Evolutionary conservation across 176 grass and related monocot genomes (phyloP).

Genomic region (Luzula sylvatica): DNA sequence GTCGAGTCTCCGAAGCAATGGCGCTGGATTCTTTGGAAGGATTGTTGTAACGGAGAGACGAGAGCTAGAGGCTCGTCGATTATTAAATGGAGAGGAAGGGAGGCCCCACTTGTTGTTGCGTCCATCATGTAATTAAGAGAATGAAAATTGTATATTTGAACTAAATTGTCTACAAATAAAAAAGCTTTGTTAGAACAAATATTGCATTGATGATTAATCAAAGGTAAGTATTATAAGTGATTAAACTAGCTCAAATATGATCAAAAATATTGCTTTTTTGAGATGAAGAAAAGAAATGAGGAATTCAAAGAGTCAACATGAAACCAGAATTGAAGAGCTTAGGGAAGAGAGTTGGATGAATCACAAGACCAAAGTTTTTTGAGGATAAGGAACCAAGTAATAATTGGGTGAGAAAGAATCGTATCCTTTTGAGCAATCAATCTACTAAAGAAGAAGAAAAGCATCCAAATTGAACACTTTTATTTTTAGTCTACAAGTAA

Average conservation of each 20-base stretch:
- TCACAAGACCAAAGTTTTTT: not conserved
- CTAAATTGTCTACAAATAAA: constrained; percentile 19
- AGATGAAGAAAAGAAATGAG: too few species aligned
- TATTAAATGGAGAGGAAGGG: constrained; percentile 48
- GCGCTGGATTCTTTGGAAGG: constrained; percentile 48
- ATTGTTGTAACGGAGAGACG: constrained; percentile 58
- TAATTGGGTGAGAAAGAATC: not conserved
- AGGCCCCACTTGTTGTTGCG: constrained; percentile 54
- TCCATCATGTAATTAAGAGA: constrained; percentile 39
- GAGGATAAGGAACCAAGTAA: not conserved
- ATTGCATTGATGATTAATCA: not conserved
- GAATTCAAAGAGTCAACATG: not conserved
- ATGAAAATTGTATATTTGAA: not conserved
- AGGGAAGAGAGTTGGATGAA: not conserved
- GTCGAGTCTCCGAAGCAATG: constrained; percentile 53
- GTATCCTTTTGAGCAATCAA: not conserved
- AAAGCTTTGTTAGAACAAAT: not conserved
- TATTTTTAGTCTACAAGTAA: not conserved
- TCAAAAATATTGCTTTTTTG: too few species aligned
- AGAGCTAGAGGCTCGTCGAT: constrained; percentile 59
- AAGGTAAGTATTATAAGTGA: too few species aligned
- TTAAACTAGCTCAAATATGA: too few species aligned
- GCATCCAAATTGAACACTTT: constrained; percentile 9
- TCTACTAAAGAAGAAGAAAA: not conserved
- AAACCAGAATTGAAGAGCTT: not conserved